These are phyloP conservation scores for Zymoseptoria ardabiliae DNA, from an alignment of 2,329 filamentous ascomycete genomes.

Conservation along the genomic window DNA sequence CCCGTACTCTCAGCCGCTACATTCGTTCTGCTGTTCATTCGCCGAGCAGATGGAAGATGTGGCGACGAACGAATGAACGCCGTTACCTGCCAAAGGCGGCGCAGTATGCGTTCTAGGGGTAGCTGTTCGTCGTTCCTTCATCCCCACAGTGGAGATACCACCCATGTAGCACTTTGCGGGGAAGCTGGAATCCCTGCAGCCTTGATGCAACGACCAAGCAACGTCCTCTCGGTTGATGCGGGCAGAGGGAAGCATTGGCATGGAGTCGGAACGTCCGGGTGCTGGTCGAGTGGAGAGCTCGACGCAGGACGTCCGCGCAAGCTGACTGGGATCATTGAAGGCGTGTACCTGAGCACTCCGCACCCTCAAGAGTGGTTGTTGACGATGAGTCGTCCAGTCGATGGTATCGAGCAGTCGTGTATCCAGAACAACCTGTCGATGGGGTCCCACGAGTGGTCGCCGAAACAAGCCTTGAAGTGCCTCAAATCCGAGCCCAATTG, in stretches of 20 bases:
- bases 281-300: background rate
- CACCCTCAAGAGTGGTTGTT: background rate
- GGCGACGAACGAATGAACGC: background rate
- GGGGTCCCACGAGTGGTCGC: no score
- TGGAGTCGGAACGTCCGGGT: background rate
- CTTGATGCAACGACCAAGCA: background rate
- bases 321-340: background rate
- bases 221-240: background rate
- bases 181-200: background rate
- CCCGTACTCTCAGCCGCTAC: background rate
- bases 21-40: background rate
- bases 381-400: no score
- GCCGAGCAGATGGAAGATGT: no score
- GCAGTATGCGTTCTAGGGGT: background rate
- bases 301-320: background rate
- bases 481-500: background rate
- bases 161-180: background rate
- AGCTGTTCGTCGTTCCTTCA: background rate
- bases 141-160: background rate
- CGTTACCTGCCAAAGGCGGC: no score
- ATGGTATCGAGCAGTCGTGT: no score
- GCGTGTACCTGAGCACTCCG: background rate
- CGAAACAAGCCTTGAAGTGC: background rate
- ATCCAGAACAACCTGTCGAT: no score
- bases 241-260: background rate